Base-by-base conservation (phyloP, 495 filamentous ascomycete genomes). In the Aspergillus avenaceus region DNA sequence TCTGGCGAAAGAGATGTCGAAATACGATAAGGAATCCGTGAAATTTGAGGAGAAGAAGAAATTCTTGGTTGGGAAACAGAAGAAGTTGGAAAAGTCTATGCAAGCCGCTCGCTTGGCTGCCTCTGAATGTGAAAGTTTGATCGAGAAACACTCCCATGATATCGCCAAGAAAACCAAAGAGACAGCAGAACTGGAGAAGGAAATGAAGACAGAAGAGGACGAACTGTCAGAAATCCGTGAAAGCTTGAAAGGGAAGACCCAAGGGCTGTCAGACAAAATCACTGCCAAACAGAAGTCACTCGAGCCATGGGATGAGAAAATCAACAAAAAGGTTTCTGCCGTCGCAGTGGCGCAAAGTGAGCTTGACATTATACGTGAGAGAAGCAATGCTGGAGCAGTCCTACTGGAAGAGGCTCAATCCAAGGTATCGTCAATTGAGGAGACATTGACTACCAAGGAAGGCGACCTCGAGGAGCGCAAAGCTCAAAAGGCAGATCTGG, bases 1-100 rank as follows among this genome's bases (percentile, higher is more conserved):
- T n/a, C 71, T 96, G 41, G 57, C 88, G 46, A 96, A 95, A 62
- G 90, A 97, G 63, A 86, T 91, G 76, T 82, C 89, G 13, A 92
- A 88, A 63, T 88, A 91, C 49, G 93, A 98, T 58, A 96, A 96
- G 59, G 93, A 97, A 61, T 82, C 83, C 27, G 93, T 98, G 64
- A 97, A 97, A 60, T 91, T 95, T 57, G 93, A 97, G 47, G 93
- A 97, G 66, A 97, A 97, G 76, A 84, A 86, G 60, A 98, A 98
- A 62, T 96, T 96, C 66, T 66, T 98, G 49, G 70, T 75, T 2
- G 84, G 83, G 49, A 98, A 97, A 72, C 82, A 88, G 55, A 95
- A 95, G 75, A 97, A 97, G 72, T 77, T 96, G 9, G 91, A 98
- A 57, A 97, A 97, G 67, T 74, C 87, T 0, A 85, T 93, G 59